Conservation (phyloP, 371 early-diverging fungal genomes). For the Circinella umbellata region DNA sequence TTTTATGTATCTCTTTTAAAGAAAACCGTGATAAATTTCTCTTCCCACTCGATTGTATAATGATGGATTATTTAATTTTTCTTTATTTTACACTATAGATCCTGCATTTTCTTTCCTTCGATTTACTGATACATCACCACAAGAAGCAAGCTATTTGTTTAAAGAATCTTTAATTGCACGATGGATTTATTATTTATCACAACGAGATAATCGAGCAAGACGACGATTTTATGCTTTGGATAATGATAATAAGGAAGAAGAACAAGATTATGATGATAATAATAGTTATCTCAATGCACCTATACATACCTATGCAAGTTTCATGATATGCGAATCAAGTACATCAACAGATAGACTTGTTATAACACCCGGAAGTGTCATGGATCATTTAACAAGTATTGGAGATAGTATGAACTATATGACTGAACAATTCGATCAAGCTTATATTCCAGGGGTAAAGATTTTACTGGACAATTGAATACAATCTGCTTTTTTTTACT, state of each 20-base stretch:
- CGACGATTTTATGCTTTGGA: constrained; percentile 40
- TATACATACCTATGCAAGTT: constrained; percentile 48
- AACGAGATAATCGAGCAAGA: constrained; percentile 39
- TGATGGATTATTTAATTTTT: too few relatives aligned
- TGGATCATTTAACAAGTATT: constrained; percentile 39
- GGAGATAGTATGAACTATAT: constrained; percentile 26
- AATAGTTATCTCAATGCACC: constrained; percentile 30
- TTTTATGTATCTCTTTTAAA: too few relatives aligned
- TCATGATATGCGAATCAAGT: constrained; percentile 46
- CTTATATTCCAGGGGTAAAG: constrained; percentile 41
- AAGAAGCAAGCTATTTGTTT: constrained; percentile 59
- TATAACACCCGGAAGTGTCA: constrained; percentile 28
- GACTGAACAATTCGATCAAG: constrained; percentile 33
- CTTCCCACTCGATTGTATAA: too few relatives aligned
- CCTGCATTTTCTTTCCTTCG: constrained; percentile 68
- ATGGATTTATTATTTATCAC: constrained; percentile 55
- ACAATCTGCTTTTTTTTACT: too few relatives aligned
- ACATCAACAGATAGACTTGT: constrained; percentile 30
- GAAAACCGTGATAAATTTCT: too few relatives aligned
- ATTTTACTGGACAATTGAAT: too few relatives aligned
- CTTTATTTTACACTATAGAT: constrained; percentile 14
- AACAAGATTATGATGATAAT: too few relatives aligned
- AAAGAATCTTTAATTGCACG: constrained; percentile 52
- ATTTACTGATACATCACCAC: constrained; percentile 61
- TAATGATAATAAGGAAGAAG: constrained; percentile 10